Evolutionary conservation across 805 yeast genomes (phyloP).

Genomic region (Helenozyma baotianmanensis): DNA sequence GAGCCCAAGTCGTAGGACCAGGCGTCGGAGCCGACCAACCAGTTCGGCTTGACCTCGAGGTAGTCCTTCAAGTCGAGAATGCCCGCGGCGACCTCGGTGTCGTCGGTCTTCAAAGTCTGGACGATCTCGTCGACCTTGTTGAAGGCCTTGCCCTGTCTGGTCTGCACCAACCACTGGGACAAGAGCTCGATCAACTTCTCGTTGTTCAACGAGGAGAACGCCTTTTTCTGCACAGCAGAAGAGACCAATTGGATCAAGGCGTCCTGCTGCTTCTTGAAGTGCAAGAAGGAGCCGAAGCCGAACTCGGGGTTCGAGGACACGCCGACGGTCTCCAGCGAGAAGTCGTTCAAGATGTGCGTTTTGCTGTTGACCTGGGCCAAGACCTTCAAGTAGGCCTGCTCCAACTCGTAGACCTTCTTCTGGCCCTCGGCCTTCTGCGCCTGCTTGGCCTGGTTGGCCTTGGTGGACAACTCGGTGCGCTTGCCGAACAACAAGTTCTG

Average conservation of each 20-base stretch:
- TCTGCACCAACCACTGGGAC: constrained; percentile 65
- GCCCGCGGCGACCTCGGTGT: constrained; percentile 37
- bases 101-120: constrained; percentile 36
- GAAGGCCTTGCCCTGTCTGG: constrained; percentile 33
- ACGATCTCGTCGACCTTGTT: constrained; percentile 30
- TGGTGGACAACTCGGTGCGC: constrained; percentile 25
- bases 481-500: constrained; percentile 63
- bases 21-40: constrained; percentile 92
- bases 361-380: constrained; percentile 60
- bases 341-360: constrained; percentile 60
- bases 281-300: constrained; percentile 76
- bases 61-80: constrained; percentile 44
- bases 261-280: constrained; percentile 47
- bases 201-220: constrained; percentile 41
- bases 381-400: constrained; percentile 73
- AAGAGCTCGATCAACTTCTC: constrained; percentile 50
- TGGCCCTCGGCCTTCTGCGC: constrained; percentile 32
- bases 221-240: constrained; percentile 41
- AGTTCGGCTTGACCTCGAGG: constrained; percentile 50
- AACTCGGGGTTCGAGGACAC: constrained; percentile 66
- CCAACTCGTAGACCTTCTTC: constrained; percentile 50
- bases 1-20: constrained; percentile 94
- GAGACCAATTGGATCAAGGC: constrained; percentile 43
- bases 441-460: constrained; percentile 20
- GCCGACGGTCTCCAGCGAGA: constrained; percentile 41